phyloP scores from a whole-genome alignment of 768 basidiomycete genomes.

The Boletus sensibilis region DNA sequence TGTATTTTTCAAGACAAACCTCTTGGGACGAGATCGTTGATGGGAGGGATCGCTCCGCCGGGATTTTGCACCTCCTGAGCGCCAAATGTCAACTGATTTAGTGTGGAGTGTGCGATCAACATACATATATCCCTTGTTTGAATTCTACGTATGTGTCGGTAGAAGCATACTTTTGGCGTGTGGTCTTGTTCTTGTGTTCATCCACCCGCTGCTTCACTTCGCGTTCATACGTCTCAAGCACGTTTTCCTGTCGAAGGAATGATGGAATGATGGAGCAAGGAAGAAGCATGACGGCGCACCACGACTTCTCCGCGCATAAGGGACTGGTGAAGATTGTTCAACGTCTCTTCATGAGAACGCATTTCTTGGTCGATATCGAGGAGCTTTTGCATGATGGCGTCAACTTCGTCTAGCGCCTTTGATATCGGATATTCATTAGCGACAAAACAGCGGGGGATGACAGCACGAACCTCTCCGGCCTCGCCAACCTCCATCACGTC shows the following conservation, averaged over 20 bases:
- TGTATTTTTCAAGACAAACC: conserved; percentile 42
- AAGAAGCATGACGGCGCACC: conserved; percentile 38
- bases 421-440: neutral
- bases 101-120: conserved; percentile 22
- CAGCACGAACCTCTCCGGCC: conserved; percentile 46
- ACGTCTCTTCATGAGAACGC: conserved; percentile 48
- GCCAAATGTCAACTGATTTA: conserved; percentile 7
- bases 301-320: conserved; percentile 57
- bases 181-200: conserved; percentile 57
- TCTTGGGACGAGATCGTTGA: conserved; percentile 67
- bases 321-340: conserved; percentile 57
- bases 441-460: neutral
- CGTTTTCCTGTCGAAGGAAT: conserved; percentile 44
- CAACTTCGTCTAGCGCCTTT: conserved; percentile 60
- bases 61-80: conserved; percentile 66
- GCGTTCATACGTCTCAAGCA: conserved; percentile 48
- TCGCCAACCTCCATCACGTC: conserved; percentile 59
- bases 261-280: neutral
- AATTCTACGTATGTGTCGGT: conserved; percentile 58
- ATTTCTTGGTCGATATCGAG: conserved; percentile 68
- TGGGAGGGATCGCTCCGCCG: conserved; percentile 69
- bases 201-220: conserved; percentile 43
- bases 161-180: conserved; percentile 77
- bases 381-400: conserved; percentile 63
- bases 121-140: conserved; percentile 65